Evolutionary conservation across 2,329 filamentous ascomycete genomes (phyloP), one percentile per base, ranked within the genome.

Genomic region (Ophiobolus disseminans): DNA sequence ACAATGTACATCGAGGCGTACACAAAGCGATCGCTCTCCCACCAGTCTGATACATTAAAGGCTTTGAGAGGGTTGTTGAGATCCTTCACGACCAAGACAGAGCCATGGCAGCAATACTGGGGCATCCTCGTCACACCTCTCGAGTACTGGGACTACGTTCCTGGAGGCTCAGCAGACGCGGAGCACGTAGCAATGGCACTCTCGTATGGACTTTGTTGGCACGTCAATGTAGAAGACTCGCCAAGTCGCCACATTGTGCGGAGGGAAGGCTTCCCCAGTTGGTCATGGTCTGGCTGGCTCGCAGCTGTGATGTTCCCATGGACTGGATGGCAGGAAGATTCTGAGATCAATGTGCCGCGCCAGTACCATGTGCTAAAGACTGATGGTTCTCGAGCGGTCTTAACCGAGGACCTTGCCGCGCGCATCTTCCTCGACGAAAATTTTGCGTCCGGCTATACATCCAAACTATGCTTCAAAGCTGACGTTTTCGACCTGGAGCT

Each of bases 201-300:
- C n/a, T 8, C 17, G 13, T 14, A 16, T 4, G 19, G 35, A 13
- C 2, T 25, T 16, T n/a, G 21, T 9, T 39, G 17, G 20, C 20
- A 19, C 16, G 20, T 11, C 10, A 37, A 11, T n/a, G 5, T 11
- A 5, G 19, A 37, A 7, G 13, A 7, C 22, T 11, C 6, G 20
- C 19, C 17, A 3, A 17, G n/a, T 10, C 9, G 34, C 17, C 8
- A 37, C 20, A 19, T 3, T 10, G 22, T 13, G 22, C 34, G 40
- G 11, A 14, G 40, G 17, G 7, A 44, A 8, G 31, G 19, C 9
- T 44, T 44, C 14, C 40, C 40, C 5, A 44, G 40, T 22, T 44
- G 40, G 40, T 44, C 40, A 3, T 44, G 40, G 40, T 36, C 30
- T n/a, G 40, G 40, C 14, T 44, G 40, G 40, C 25, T 17, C 3